Base-by-base conservation (phyloP, 768 basidiomycete genomes). In the Daedalea quercina region DNA sequence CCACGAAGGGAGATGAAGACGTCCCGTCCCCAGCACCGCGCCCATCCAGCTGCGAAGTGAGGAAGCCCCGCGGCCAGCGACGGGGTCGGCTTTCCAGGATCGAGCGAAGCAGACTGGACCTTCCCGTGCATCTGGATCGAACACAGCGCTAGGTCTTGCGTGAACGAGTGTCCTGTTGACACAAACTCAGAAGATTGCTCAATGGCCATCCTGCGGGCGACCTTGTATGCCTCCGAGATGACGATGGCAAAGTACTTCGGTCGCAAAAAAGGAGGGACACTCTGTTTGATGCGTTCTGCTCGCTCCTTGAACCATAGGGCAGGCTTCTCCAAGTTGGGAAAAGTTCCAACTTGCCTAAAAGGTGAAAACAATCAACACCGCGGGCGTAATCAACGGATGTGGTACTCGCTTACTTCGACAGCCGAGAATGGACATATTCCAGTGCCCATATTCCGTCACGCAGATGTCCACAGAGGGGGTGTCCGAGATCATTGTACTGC, bases 191-290 rank as follows among this genome's bases (percentile, higher is more conserved):
- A 89, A 61, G 77, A 86, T 63, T 93, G 94, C 59, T 95, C 92
- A 42, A 98, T 73, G 12, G 84, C 90, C 0, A 85, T 79, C 28
- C 78, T 75, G 20, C 94, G 84, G 19, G 94, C 87, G 9, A 90
- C 91, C 67, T 94, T 96, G 76, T 96, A 95, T 1, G 94, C 94
- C 54, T 85, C 85, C 22, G 87, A 90, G 54, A 98, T 76, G 52
- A 95, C 78, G 54, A 98, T 78, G 0, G 94, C 93, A 59, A 99
- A 99, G 69, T 91, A 98, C 67, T 95, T 98, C 20, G 96, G 96
- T 20, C 94, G 81, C 68, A 98, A 75, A 75, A 93, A 94, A 17
- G 87, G 80, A 0, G 96, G 89, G 6, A 85, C 84, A 11, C 76
- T 76, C 1, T 66, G 65, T 60, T 88, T 86, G 62, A 98, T 78